Percentiles rank a stretch among this genome's conserved stretches.
These are phyloP conservation scores for Colletotrichum lini DNA, from an alignment of 2,329 filamentous ascomycete species.

Conservation along the genomic window DNA sequence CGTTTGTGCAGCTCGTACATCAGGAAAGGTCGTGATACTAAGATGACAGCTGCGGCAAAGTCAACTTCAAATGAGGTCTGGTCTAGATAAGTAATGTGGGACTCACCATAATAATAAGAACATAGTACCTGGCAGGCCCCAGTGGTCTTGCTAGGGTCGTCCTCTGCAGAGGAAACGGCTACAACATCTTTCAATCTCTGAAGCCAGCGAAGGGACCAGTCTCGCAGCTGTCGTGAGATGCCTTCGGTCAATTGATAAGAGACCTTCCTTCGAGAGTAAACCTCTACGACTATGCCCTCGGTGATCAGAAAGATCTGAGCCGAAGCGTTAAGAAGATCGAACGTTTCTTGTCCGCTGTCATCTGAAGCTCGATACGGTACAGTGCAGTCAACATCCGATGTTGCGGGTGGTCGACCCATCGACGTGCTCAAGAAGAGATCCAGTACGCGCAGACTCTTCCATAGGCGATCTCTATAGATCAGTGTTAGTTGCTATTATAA, in stretches of 20 bases:
- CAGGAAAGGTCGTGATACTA: slow-evolving; percentile 68
- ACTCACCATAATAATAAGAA: slow-evolving; percentile 64
- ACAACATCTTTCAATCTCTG: slow-evolving; percentile 59
- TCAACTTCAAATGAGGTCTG: background rate
- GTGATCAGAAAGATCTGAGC: slow-evolving; percentile 68
- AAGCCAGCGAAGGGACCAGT: slow-evolving; percentile 67
- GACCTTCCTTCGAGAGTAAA: slow-evolving; percentile 68
- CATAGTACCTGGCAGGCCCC: slow-evolving; percentile 67
- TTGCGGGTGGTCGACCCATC: slow-evolving; percentile 68
- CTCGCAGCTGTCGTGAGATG: slow-evolving; percentile 65
- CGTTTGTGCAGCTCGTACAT: slow-evolving; percentile 68
- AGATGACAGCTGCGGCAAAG: slow-evolving; percentile 61
- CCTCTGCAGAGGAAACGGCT: slow-evolving; percentile 44
- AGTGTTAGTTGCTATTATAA: background rate
- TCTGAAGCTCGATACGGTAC: slow-evolving; percentile 60
- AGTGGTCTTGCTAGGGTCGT: slow-evolving; percentile 51
- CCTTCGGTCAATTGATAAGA: slow-evolving; percentile 67
- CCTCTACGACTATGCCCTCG: slow-evolving; percentile 65
- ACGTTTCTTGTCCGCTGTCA: slow-evolving; percentile 53
- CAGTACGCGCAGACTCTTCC: slow-evolving; percentile 67
- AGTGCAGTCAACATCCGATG: slow-evolving; percentile 69
- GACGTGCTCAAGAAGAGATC: slow-evolving; percentile 68
- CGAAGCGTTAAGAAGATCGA: slow-evolving; percentile 65
- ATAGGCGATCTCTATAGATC: slow-evolving; percentile 58
- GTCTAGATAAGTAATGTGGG: background rate